These are phyloP conservation scores for Aspergillus uvarum DNA, from an alignment of 2,329 filamentous ascomycete species.

Conservation along the genomic window DNA sequence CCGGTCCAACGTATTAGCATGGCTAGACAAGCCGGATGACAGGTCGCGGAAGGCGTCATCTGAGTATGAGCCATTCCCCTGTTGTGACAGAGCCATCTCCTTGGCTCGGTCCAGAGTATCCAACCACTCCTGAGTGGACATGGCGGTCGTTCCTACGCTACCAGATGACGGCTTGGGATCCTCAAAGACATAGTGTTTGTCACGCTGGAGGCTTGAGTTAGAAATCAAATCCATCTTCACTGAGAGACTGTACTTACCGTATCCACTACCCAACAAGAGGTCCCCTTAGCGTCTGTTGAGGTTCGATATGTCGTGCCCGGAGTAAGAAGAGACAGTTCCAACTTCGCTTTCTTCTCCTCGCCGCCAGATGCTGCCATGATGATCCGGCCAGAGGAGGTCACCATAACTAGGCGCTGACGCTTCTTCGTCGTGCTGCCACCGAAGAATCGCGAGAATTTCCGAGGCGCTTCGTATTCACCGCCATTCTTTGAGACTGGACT, in stretches of 20 bases:
- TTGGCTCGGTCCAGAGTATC: constrained; percentile 82
- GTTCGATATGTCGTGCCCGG: constrained; percentile 76
- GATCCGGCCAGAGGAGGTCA: constrained; percentile 87
- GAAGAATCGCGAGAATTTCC: constrained; percentile 92
- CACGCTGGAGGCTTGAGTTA: constrained; percentile 58
- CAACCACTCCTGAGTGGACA: constrained; percentile 85
- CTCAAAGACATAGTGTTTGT: constrained; percentile 90
- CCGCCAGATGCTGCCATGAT: constrained; percentile 88
- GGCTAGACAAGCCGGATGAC: constrained; percentile 70
- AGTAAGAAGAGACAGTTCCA: constrained; percentile 80
- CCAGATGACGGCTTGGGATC: constrained; percentile 74
- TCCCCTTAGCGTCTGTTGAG: constrained; percentile 80
- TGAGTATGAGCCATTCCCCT: constrained; percentile 64
- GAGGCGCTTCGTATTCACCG: constrained; percentile 66
- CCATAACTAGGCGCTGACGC: constrained; percentile 86
- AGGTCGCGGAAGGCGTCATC: constrained; percentile 69
- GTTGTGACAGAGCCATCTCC: constrained; percentile 77
- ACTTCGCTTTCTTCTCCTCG: constrained; percentile 92
- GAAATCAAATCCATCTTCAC: constrained; percentile 21
- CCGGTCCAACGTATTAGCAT: constrained; percentile 47
- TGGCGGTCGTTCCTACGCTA: constrained; percentile 62
- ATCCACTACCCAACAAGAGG: constrained; percentile 86
- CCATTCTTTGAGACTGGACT: constrained; percentile 70
- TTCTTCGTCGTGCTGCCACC: constrained; percentile 89
- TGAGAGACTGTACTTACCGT: constrained; percentile 65